Base-by-base conservation (phyloP, 441 rosid genomes). In the Populus tomentosa region DNA sequence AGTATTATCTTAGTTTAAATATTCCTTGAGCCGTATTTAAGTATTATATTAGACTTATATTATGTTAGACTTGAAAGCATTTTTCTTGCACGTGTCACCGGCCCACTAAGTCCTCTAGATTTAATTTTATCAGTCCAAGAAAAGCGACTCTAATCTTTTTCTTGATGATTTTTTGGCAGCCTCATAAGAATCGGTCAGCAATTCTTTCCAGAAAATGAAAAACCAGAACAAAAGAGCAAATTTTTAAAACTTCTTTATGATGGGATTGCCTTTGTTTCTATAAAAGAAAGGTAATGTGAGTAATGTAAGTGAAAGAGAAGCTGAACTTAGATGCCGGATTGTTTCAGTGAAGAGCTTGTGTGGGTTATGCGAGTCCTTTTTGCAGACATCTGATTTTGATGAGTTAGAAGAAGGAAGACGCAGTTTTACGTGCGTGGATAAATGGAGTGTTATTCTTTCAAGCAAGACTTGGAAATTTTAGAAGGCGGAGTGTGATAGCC, bases 401-500 rank as follows among this genome's bases (percentile, higher is more conserved):
- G 86, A 81, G 50, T 71, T 79, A 32, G 81, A 35, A 24, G 77
- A 33, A 23, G 77, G 75, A 42, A 40, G 71, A 16, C 80, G 77
- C 2, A 84, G 78, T 74, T 84, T 86, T 5, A 85, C 70, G 7
- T 53, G 85, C 72, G 7, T 53, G 35, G 24, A 46, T 28, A 62
- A 4, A 50, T 21, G 70, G 67, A 18, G 81, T n/a, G 9, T 23
- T 28, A 24, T 28, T 77, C 70, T 69, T 86, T 33, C 75, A 81
- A 40, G 88, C 77, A 69, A 80, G 82, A 75, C 79, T 28, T 21
- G 87, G 90, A 46, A 85, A 81, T 64, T 80, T 82, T 2, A 87
- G 88, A 77, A 88, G 86, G 88, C 90, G 76, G 78, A 89, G 89
- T 74, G 97, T 88, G 92, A 88, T 75, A 68, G 93, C 92, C 98